A percentile compares a stretch with the other conserved stretches of the same genome.
Evolutionary conservation across 2,329 filamentous ascomycete species (phyloP).

Genomic region (Pyricularia sp.): DNA sequence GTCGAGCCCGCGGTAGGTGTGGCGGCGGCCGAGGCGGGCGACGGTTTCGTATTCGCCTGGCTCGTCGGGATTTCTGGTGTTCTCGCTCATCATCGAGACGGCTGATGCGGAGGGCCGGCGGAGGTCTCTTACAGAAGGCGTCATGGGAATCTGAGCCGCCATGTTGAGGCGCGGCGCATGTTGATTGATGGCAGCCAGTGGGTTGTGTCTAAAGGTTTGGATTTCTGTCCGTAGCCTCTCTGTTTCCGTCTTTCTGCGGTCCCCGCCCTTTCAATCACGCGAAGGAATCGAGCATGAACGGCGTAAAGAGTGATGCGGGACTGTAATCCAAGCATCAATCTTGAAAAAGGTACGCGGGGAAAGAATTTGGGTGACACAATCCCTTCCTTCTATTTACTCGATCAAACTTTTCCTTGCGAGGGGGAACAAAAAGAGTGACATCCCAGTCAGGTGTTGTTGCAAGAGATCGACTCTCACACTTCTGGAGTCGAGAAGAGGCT

Average conservation of each 20-base stretch:
- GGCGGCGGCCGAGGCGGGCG: not conserved
- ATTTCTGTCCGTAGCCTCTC: not conserved
- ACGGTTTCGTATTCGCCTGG: slow-evolving; percentile 1
- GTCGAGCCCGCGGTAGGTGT: slow-evolving; percentile 3
- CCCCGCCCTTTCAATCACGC: not conserved
- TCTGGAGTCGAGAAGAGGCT: not conserved
- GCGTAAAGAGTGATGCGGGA: not conserved
- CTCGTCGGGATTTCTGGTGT: not conserved
- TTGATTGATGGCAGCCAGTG: not conserved
- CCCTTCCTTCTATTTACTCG: not conserved
- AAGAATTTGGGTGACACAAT: not conserved
- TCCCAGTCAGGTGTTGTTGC: not conserved
- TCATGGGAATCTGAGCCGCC: not conserved
- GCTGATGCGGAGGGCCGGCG: not conserved
- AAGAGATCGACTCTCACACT: not conserved
- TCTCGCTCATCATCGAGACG: not conserved
- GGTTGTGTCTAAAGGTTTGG: not conserved
- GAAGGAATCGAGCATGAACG: not conserved
- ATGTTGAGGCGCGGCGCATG: not conserved
- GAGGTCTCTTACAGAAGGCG: not conserved
- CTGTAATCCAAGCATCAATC: not conserved
- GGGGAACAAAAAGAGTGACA: not conserved
- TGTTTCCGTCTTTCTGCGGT: not conserved
- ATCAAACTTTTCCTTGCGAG: not conserved
- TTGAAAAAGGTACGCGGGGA: not conserved